Evolutionary conservation across 2,329 filamentous ascomycete species (phyloP).

Genomic region (Graphium sp.): DNA sequence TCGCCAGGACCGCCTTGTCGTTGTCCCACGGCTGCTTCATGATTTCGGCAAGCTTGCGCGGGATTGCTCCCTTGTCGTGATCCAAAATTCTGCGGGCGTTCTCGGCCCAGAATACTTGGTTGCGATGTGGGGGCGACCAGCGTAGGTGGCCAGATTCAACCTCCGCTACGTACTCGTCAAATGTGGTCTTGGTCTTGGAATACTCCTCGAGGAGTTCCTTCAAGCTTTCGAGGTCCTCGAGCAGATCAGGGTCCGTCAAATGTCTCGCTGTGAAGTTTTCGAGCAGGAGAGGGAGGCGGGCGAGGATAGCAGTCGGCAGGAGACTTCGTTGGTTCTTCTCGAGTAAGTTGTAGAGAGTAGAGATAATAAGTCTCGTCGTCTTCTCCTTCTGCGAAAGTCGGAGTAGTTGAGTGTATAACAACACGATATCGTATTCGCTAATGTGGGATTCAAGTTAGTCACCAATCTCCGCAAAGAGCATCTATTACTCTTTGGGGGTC

Average conservation of each 20-base stretch:
- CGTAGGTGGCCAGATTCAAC: conserved; percentile 73
- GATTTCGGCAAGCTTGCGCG: conserved; percentile 72
- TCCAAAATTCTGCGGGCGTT: conserved; percentile 81
- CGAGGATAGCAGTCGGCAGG: conserved; percentile 74
- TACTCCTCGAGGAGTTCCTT: conserved; percentile 50
- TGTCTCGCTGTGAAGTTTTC: conserved; percentile 46
- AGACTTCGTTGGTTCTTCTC: conserved; percentile 50
- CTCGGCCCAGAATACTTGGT: conserved; percentile 76
- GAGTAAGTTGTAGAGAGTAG: conserved; percentile 78
- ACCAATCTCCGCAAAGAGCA: not conserved
- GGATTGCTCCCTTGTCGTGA: conserved; percentile 61
- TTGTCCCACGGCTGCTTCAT: conserved; percentile 57
- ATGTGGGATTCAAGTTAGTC: conserved; percentile 1
- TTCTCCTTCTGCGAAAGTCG: conserved; percentile 94
- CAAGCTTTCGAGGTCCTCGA: conserved; percentile 43
- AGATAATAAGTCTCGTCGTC: conserved; percentile 79
- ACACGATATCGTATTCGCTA: conserved; percentile 87
- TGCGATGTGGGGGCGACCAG: conserved; percentile 85
- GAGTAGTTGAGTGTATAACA: conserved; percentile 82
- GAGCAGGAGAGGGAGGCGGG: conserved; percentile 56
- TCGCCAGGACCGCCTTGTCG: conserved; percentile 76
- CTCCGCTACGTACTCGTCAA: conserved; percentile 83
- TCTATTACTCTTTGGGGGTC: too few species aligned
- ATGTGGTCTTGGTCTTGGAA: conserved; percentile 55
- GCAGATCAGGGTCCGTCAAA: conserved; percentile 45